These are phyloP conservation scores for Phoenix dactylifera DNA, from an alignment of 176 grass and related monocot species.

Conservation along the genomic window DNA sequence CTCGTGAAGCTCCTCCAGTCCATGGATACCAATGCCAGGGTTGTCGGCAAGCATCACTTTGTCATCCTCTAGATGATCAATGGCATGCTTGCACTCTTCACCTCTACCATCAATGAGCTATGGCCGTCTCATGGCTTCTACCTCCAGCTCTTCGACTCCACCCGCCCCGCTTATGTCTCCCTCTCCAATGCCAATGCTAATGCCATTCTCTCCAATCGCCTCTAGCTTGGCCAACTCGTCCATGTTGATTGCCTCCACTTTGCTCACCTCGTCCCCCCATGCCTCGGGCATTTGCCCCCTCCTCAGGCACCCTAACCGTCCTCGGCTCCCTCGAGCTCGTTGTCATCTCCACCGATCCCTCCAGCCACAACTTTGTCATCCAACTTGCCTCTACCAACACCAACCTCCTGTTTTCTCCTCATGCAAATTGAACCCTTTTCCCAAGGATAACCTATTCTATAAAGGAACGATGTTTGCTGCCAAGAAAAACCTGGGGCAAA, in stretches of 20 bases:
- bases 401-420: slow-evolving; percentile 40
- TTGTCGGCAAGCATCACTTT: slow-evolving; percentile 56
- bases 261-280: slow-evolving; percentile 45
- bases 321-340: slow-evolving; percentile 41
- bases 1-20: slow-evolving; percentile 66
- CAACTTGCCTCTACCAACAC: slow-evolving; percentile 38
- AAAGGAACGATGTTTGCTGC: too few relatives aligned
- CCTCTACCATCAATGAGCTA: slow-evolving; percentile 67
- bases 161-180: slow-evolving; percentile 65
- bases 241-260: slow-evolving; percentile 74
- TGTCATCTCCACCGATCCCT: slow-evolving; percentile 27
- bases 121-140: slow-evolving; percentile 64
- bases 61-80: slow-evolving; percentile 64
- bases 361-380: slow-evolving; percentile 48
- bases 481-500: not conserved
- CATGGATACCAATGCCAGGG: slow-evolving; percentile 60
- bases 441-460: not conserved
- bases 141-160: slow-evolving; percentile 77
- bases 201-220: slow-evolving; percentile 43
- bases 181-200: slow-evolving; percentile 47
- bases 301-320: slow-evolving; percentile 32
- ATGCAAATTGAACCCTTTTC: not conserved
- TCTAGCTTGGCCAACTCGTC: slow-evolving; percentile 65
- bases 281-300: slow-evolving; percentile 58
- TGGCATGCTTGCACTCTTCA: slow-evolving; percentile 54